Evolutionary conservation across 768 basidiomycete species (phyloP), one percentile per base, ranked within the genome.

Genomic region (Cyclocybe aegerita): DNA sequence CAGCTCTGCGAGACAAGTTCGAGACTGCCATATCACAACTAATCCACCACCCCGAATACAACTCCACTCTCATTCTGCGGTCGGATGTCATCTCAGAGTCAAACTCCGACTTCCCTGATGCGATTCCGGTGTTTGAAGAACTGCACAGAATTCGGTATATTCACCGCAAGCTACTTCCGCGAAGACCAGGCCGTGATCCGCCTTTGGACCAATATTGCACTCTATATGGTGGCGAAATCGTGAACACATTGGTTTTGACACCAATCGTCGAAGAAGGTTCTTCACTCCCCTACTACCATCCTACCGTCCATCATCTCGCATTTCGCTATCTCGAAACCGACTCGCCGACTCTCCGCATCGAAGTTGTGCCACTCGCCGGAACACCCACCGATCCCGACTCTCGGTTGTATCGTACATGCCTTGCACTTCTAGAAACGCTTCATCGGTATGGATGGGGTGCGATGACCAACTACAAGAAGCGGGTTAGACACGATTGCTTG

Each of bases 361-460:
- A 86, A 52, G 77, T 75, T 1, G 57, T 80, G 8, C 83, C 82
- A 0, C 68, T 85, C n/a, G 68, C 75, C 12, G 65, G 68, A 9
- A 75, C 70, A 0, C 71, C 81, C 0, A 71, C 71, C 0, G 81
- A 85, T 57, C 68, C 71, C 0, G 74, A 79, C 53, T 81, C 83
- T 6, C 72, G 95, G 11, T 70, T 96, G 1, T 90, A 88, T 58
- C 82, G 94, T 29, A 97, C 93, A 0, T 85, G 83, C 32, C 71
- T 93, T 15, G 79, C 85, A 0, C 80, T 98, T 16, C 77, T 97
- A 9, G 90, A 93, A 52, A 83, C 88, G 1, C 63, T 94, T 12
- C 87, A 90, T 64, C 81, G 90, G n/a, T 90, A 96, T 59, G 86
- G 89, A n/a, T 90, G 85, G 82, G 94, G 95, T 2, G 78, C 80